phyloP scores from a whole-genome alignment of 306 rosid genomes.

The Vigna nakashimae region DNA sequence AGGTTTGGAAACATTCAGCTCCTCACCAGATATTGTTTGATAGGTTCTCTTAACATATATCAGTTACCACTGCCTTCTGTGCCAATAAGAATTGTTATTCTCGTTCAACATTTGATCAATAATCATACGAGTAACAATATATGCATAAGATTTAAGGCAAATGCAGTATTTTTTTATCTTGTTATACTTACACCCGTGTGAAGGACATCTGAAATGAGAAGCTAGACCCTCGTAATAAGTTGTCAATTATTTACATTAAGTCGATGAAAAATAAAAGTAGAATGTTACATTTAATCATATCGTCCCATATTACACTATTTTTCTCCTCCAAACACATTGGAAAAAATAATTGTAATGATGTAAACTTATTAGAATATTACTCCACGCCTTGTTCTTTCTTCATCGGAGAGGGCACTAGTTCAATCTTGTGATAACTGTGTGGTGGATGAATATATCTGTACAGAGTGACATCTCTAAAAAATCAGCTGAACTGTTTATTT shows the following conservation, averaged over 20 bases:
- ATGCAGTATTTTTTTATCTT: background rate
- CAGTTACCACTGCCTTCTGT: background rate
- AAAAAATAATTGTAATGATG: constrained; percentile 2
- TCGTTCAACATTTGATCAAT: background rate
- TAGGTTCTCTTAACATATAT: background rate
- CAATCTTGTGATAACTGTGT: constrained; percentile 20
- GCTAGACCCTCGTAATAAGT: constrained; percentile 1
- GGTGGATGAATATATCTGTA: constrained; percentile 52
- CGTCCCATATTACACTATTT: constrained; percentile 26
- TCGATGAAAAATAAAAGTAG: constrained; percentile 26
- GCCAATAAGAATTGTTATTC: background rate
- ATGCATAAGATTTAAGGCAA: background rate
- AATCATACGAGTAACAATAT: background rate
- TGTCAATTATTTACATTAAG: constrained; percentile 27
- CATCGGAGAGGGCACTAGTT: constrained; percentile 29
- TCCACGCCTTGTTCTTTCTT: constrained; percentile 17
- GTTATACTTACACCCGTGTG: background rate
- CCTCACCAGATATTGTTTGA: background rate
- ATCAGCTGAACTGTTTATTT: background rate
- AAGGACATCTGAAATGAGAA: background rate
- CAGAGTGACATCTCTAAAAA: constrained; percentile 43
- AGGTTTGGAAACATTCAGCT: background rate
- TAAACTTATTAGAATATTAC: constrained; percentile 25
- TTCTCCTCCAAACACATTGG: background rate
- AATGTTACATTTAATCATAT: constrained; percentile 35